phyloP scores from a whole-genome alignment of 371 early-diverging fungal genomes.

The Conidiobolus incongruus region DNA sequence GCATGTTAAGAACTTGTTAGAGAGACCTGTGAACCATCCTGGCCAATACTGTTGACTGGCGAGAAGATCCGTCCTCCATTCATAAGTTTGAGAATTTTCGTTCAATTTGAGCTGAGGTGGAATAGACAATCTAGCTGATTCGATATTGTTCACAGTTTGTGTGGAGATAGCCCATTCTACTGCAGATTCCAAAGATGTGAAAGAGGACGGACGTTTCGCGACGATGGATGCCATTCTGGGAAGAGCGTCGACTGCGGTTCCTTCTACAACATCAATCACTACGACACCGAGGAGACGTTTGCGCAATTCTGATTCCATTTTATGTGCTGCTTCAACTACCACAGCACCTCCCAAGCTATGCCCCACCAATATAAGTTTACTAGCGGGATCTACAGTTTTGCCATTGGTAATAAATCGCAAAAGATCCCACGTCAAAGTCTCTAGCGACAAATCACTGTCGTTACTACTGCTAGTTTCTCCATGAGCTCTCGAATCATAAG shows the following conservation, averaged over 20 bases:
- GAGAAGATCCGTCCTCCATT: constrained; percentile 49
- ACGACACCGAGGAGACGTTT: not conserved
- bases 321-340: constrained; percentile 40
- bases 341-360: constrained; percentile 80
- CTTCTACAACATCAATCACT: constrained; percentile 7
- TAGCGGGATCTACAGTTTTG: constrained; percentile 4
- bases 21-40: constrained; percentile 69
- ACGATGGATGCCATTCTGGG: constrained; percentile 33
- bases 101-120: constrained; percentile 28
- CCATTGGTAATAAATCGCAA: constrained; percentile 16
- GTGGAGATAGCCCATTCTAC: constrained; percentile 50
- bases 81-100: constrained; percentile 9
- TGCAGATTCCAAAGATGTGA: constrained; percentile 29
- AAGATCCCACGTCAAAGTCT: constrained; percentile 27
- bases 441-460: constrained; percentile 31
- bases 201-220: constrained; percentile 29
- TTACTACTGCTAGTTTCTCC: constrained; percentile 24
- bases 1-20: constrained; percentile 46
- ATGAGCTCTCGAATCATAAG: constrained; percentile 64
- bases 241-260: constrained; percentile 55
- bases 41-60: constrained; percentile 56
- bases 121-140: constrained; percentile 54
- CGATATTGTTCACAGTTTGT: constrained; percentile 28
- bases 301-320: not conserved
- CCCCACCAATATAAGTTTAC: constrained; percentile 8